Evolutionary conservation across 148 eudicot species (phyloP).

Genomic region (Cornus controversa): DNA sequence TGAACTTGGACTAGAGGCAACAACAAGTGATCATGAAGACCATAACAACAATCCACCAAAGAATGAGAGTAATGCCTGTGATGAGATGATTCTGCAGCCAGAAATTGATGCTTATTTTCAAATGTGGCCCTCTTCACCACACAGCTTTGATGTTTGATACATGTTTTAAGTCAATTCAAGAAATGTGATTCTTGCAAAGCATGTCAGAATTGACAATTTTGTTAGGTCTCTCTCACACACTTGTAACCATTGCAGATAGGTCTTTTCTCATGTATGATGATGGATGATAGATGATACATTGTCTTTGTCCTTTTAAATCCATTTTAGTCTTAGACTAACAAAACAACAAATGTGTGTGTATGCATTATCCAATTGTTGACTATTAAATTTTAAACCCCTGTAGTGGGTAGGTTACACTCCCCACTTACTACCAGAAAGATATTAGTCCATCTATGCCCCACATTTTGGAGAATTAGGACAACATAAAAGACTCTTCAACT

Average conservation of each 20-base stretch:
- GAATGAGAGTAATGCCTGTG: background rate
- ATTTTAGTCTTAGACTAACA: background rate
- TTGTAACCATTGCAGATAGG: background rate
- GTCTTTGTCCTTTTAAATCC: too few relatives aligned
- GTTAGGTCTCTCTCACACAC: background rate
- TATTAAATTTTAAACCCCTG: background rate
- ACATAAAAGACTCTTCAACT: background rate
- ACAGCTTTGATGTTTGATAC: slow-evolving; percentile 14
- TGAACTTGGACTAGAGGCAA: slow-evolving; percentile 36
- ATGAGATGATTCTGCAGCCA: slow-evolving; percentile 11
- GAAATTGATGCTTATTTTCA: slow-evolving; percentile 19
- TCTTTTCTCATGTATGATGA: background rate
- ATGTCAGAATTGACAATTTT: background rate
- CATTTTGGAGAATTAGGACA: background rate
- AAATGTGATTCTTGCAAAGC: background rate
- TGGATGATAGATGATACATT: too few relatives aligned
- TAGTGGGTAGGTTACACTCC: background rate
- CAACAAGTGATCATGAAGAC: background rate
- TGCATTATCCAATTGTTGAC: background rate
- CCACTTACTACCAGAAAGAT: background rate
- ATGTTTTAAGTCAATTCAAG: background rate
- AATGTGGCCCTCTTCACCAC: slow-evolving; percentile 24
- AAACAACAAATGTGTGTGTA: background rate
- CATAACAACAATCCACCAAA: background rate
- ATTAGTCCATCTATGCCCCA: background rate